A percentile compares a stretch with the other conserved stretches of the same genome.
Evolutionary conservation across 176 grass and related monocot species (phyloP).

Genomic region (Panicum miliaceum): DNA sequence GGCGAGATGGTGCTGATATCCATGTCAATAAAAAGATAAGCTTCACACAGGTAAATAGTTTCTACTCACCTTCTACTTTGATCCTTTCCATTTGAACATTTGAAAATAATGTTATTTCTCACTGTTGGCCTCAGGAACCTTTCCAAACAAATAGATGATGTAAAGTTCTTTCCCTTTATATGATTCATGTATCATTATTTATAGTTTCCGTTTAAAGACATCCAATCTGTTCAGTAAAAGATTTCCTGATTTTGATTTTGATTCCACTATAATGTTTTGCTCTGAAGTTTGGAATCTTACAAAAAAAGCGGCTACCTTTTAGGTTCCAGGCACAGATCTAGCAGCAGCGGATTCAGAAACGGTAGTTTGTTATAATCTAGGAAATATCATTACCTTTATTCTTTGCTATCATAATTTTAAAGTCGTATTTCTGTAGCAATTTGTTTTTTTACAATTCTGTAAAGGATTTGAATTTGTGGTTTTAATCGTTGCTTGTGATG

Average conservation of each 20-base stretch:
- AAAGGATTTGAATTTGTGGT: slow-evolving; percentile 11
- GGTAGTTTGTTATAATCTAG: slow-evolving; percentile 31
- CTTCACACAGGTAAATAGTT: slow-evolving; percentile 80
- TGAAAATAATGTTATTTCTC: background rate
- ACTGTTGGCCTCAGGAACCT: background rate
- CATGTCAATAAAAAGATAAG: slow-evolving; percentile 80
- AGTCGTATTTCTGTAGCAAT: slow-evolving; percentile 9
- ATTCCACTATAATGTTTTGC: background rate
- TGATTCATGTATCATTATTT: slow-evolving; percentile 25
- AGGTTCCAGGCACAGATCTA: slow-evolving; percentile 18
- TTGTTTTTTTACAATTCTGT: background rate
- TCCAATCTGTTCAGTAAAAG: slow-evolving; percentile 23
- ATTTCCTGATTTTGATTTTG: background rate
- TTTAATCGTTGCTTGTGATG: slow-evolving; percentile 29
- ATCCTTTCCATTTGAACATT: slow-evolving; percentile 25
- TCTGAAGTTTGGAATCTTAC: background rate
- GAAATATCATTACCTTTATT: slow-evolving; percentile 5
- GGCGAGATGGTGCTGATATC: slow-evolving; percentile 86
- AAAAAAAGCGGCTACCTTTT: background rate
- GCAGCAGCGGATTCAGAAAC: slow-evolving; percentile 6
- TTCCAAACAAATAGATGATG: slow-evolving; percentile 12
- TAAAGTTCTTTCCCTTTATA: background rate
- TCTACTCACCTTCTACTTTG: slow-evolving; percentile 14
- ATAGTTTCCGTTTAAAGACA: background rate
- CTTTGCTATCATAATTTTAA: slow-evolving; percentile 4